These are phyloP conservation scores for Metschnikowia santaceciliae DNA, from an alignment of 805 yeast species.

Conservation along the genomic window DNA sequence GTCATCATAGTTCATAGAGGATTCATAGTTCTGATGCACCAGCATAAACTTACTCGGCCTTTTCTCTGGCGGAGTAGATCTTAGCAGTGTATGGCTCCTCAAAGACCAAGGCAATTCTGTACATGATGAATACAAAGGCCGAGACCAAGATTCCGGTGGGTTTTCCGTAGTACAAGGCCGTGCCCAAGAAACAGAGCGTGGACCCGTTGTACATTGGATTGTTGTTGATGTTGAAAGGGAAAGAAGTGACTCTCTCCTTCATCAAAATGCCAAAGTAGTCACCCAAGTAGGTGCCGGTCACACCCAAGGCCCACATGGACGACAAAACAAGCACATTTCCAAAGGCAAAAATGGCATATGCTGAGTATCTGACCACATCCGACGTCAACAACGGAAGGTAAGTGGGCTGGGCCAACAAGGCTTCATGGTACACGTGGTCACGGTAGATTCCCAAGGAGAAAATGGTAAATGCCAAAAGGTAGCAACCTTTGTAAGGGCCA, in stretches of 20 bases:
- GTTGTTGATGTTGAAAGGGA: constrained; percentile 87
- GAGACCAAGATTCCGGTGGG: constrained; percentile 83
- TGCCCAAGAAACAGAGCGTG: constrained; percentile 82
- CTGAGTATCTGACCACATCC: constrained; percentile 42
- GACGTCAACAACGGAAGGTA: constrained; percentile 48
- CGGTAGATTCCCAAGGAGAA: constrained; percentile 81
- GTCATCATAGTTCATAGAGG: too few relatives aligned
- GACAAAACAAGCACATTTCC: constrained; percentile 80
- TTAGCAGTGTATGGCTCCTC: constrained; percentile 96
- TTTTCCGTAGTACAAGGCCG: constrained; percentile 82
- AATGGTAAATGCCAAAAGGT: constrained; percentile 74
- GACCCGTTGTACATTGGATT: constrained; percentile 98
- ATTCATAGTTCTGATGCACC: too few relatives aligned
- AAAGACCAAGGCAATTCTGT: constrained; percentile 74
- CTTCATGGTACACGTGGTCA: constrained; percentile 69
- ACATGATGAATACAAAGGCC: constrained; percentile 73
- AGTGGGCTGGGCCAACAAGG: constrained; percentile 68
- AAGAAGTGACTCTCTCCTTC: constrained; percentile 82
- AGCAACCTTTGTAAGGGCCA: constrained; percentile 74
- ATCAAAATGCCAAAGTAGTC: constrained; percentile 96
- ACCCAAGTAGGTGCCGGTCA: constrained; percentile 95
- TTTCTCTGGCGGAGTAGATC: constrained; percentile 75
- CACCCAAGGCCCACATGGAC: constrained; percentile 90
- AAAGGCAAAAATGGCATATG: constrained; percentile 49
- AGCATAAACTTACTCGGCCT: not conserved